These are phyloP conservation scores for Aspergillus versicolor DNA, from an alignment of 2,329 filamentous ascomycete species.

Conservation along the genomic window DNA sequence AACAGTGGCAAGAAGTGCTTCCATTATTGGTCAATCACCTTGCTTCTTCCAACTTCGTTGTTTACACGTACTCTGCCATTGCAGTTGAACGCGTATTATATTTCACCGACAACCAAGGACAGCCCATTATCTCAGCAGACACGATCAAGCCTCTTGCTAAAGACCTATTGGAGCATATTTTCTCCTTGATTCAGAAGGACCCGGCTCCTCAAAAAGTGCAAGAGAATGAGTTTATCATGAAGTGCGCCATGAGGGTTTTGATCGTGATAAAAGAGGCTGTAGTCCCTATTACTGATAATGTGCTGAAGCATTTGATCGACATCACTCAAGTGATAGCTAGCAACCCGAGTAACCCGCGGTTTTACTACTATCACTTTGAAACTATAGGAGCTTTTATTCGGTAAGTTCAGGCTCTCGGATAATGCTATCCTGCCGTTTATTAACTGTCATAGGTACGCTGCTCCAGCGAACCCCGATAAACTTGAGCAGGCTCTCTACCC, in stretches of 20 bases:
- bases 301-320: conserved; percentile 79
- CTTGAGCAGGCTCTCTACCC: conserved; percentile 80
- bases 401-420: conserved; percentile 33
- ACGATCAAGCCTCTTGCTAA: conserved; percentile 81
- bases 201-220: conserved; percentile 86
- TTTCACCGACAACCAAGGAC: conserved; percentile 71
- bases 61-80: conserved; percentile 96
- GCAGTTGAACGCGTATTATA: conserved; percentile 91
- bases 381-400: conserved; percentile 85
- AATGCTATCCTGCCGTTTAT: background rate
- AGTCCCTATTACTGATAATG: conserved; percentile 68
- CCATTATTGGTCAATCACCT: conserved; percentile 88
- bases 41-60: conserved; percentile 86
- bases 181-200: conserved; percentile 85
- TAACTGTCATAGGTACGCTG: conserved; percentile 56
- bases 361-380: conserved; percentile 99
- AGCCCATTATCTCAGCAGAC: conserved; percentile 74
- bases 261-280: conserved; percentile 89
- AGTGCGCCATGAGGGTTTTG: conserved; percentile 95
- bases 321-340: conserved; percentile 90
- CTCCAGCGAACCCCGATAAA: conserved; percentile 65
- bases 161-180: conserved; percentile 84
- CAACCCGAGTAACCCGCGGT: conserved; percentile 95
- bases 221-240: conserved; percentile 98
- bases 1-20: conserved; percentile 88